Percentiles rank a stretch among this genome's conserved stretches.
Evolutionary conservation across 768 basidiomycete genomes (phyloP).

Genomic region (Sporobolomyces pararoseus): DNA sequence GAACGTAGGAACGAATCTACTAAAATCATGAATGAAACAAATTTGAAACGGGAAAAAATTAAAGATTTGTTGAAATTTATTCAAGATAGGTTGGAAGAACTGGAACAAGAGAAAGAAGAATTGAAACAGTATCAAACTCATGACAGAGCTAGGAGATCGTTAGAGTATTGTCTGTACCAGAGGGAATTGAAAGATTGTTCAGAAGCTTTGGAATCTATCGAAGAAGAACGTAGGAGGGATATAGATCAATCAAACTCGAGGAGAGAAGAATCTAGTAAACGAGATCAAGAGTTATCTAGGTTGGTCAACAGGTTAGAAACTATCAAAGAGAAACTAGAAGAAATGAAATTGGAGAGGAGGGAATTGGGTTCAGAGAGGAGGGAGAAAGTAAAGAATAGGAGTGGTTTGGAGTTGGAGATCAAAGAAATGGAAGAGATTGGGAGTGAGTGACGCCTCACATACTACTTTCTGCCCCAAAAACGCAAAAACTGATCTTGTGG

Average conservation of each 20-base stretch:
- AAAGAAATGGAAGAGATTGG: slow-evolving; percentile 69
- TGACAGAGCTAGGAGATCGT: slow-evolving; percentile 44
- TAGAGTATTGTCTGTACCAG: slow-evolving; percentile 87
- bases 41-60: slow-evolving; percentile 77
- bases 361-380: slow-evolving; percentile 78
- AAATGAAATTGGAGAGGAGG: slow-evolving; percentile 64
- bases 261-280: slow-evolving; percentile 71
- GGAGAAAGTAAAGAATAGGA: slow-evolving; percentile 76
- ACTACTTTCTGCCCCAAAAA: too few species aligned
- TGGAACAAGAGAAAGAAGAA: slow-evolving; percentile 98
- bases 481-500: too few species aligned
- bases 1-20: slow-evolving; percentile 84
- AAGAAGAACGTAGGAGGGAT: slow-evolving; percentile 68
- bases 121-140: slow-evolving; percentile 81
- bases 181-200: slow-evolving; percentile 85
- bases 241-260: slow-evolving; percentile 78
- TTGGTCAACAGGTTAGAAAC: slow-evolving; percentile 70
- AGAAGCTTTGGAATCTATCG: slow-evolving; percentile 62
- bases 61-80: slow-evolving; percentile 84
- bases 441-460: slow-evolving; percentile 4
- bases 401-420: slow-evolving; percentile 79
- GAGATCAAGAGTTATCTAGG: slow-evolving; percentile 77
- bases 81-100: slow-evolving; percentile 78
- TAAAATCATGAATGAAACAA: slow-evolving; percentile 93
- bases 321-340: slow-evolving; percentile 66